These are phyloP conservation scores for Fistulifera solaris DNA, from an alignment of 108 stramenopile species.

Conservation along the genomic window DNA sequence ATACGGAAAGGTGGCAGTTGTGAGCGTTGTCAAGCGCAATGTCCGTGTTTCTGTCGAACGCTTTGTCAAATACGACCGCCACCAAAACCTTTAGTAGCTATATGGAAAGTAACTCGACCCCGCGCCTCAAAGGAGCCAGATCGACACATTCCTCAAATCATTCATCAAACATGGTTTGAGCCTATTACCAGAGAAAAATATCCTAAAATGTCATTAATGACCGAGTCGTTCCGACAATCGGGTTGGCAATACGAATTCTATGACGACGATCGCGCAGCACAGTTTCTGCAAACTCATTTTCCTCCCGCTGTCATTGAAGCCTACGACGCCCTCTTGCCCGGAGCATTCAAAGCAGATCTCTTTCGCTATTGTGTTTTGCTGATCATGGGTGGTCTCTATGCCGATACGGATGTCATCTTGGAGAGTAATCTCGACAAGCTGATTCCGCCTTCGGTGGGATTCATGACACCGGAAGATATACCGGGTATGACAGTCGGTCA, in stretches of 20 bases:
- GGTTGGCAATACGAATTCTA: constrained; percentile 59
- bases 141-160: constrained; percentile 37
- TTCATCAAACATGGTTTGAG: constrained; percentile 69
- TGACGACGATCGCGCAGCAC: constrained; percentile 32
- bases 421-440: constrained; percentile 47
- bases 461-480: constrained; percentile 45
- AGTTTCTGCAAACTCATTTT: constrained; percentile 44
- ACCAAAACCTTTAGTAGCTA: constrained; percentile 49
- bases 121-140: neutral
- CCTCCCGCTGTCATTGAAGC: constrained; percentile 50
- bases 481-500: constrained; percentile 24
- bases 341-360: constrained; percentile 58
- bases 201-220: constrained; percentile 54
- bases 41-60: constrained; percentile 64
- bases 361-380: constrained; percentile 59
- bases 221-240: constrained; percentile 44
- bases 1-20: constrained; percentile 5
- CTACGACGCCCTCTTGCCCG: constrained; percentile 30
- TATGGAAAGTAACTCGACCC: constrained; percentile 30
- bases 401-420: constrained; percentile 55
- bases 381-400: constrained; percentile 55
- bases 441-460: constrained; percentile 45
- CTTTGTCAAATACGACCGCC: constrained; percentile 27
- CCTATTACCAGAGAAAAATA: constrained; percentile 45
- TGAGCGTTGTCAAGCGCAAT: constrained; percentile 31